phyloP scores from a whole-genome alignment of 2,329 filamentous ascomycete genomes.

The Colletotrichum plurivorum region DNA sequence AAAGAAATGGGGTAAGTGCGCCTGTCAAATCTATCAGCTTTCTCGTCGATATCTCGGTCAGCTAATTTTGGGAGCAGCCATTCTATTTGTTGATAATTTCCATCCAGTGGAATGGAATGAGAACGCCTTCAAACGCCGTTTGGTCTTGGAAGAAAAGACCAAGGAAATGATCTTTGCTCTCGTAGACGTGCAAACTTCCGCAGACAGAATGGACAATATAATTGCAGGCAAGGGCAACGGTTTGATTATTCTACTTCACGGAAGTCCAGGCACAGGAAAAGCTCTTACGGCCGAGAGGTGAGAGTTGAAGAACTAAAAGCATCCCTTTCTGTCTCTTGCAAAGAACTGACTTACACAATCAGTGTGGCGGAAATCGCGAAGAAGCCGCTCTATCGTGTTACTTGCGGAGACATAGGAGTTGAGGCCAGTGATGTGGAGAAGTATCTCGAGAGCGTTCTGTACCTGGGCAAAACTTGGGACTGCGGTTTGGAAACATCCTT shows the following conservation, averaged over 20 bases:
- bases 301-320: background rate
- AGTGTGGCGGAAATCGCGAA: constrained; percentile 14
- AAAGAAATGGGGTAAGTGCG: constrained; percentile 12
- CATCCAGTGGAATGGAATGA: constrained; percentile 35
- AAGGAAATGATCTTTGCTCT: constrained; percentile 50
- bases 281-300: constrained; percentile 52
- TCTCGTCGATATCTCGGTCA: background rate
- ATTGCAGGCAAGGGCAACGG: constrained; percentile 53
- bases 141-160: constrained; percentile 40
- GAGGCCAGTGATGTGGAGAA: constrained; percentile 43
- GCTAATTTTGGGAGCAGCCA: background rate
- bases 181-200: constrained; percentile 42
- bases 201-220: constrained; percentile 47
- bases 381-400: constrained; percentile 46
- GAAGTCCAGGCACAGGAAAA: constrained; percentile 53
- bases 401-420: constrained; percentile 46
- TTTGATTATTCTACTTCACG: constrained; percentile 52
- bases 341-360: background rate
- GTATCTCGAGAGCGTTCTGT: constrained; percentile 47
- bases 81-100: background rate
- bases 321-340: background rate
- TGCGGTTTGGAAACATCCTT: constrained; percentile 43
- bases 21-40: background rate
- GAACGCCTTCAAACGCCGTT: constrained; percentile 36
- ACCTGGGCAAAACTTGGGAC: constrained; percentile 50